phyloP scores from a whole-genome alignment of 2,329 filamentous ascomycete species.

The Mycocentrospora acerina region DNA sequence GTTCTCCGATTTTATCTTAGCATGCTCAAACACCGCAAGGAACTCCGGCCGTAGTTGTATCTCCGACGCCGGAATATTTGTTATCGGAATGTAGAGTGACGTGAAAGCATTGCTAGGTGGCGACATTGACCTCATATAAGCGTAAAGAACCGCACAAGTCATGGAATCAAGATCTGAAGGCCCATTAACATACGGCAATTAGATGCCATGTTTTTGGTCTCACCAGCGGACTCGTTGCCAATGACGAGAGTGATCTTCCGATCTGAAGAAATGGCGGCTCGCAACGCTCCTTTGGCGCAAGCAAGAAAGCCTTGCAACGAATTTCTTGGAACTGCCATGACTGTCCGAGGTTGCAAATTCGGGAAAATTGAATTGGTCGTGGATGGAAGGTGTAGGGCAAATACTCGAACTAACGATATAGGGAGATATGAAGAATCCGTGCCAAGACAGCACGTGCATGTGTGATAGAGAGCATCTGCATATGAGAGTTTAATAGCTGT shows the following conservation, averaged over 20 bases:
- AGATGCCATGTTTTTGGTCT: conserved; percentile 3
- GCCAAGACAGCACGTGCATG: not conserved
- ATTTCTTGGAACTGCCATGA: conserved; percentile 48
- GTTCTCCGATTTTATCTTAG: conserved; percentile 60
- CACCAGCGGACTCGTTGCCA: conserved; percentile 56
- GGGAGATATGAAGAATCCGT: too few relatives aligned
- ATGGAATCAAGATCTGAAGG: conserved; percentile 75
- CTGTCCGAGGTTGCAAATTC: conserved; percentile 1
- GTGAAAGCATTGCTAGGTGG: conserved; percentile 48
- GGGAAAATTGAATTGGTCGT: conserved; percentile 1
- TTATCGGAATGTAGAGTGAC: conserved; percentile 68
- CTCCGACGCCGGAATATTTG: conserved; percentile 69
- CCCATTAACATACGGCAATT: conserved; percentile 10
- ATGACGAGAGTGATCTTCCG: conserved; percentile 53
- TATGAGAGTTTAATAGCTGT: too few relatives aligned
- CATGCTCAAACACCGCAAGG: conserved; percentile 62
- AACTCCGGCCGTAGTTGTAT: conserved; percentile 74
- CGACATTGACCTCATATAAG: conserved; percentile 69
- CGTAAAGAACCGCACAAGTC: conserved; percentile 70
- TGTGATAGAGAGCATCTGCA: too few relatives aligned
- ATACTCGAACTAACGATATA: too few relatives aligned
- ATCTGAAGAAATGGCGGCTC: conserved; percentile 42
- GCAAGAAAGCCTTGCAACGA: conserved; percentile 50
- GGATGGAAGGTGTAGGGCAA: conserved; percentile 1
- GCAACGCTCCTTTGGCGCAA: conserved; percentile 47